Evolutionary conservation across 73 alveolate genomes (phyloP).

Genomic region (Stentor coeruleus): DNA sequence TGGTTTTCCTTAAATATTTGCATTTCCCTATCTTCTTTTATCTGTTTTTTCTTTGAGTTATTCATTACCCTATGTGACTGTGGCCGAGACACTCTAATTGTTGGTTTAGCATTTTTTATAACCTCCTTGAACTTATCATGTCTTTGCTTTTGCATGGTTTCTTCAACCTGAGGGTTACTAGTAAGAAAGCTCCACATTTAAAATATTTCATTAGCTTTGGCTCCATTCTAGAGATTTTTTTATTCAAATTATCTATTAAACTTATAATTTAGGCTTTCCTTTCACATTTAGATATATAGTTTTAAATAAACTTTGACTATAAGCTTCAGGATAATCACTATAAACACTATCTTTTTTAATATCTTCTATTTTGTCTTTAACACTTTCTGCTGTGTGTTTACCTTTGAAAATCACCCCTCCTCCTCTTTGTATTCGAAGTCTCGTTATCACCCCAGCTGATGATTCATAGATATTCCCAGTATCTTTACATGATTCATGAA

Average conservation of each 20-base stretch:
- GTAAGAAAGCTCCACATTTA: neutral
- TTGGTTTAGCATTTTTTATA: neutral
- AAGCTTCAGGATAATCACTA: neutral
- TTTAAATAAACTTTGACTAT: neutral
- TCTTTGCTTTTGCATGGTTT: too few species aligned
- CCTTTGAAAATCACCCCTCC: neutral
- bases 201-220: too few species aligned
- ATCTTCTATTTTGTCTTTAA: neutral
- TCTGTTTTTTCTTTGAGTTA: neutral
- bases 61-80: too few species aligned
- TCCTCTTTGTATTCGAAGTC: neutral
- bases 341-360: too few species aligned
- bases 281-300: neutral
- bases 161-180: neutral
- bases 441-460: neutral
- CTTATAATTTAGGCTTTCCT: neutral
- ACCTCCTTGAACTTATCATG: too few species aligned
- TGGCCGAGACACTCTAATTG: neutral
- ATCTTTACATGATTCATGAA: neutral
- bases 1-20: neutral
- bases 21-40: neutral
- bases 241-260: too few species aligned
- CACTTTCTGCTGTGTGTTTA: neutral
- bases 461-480: neutral
- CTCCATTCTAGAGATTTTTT: too few species aligned